These are phyloP conservation scores for Termitomyces sp. DNA, from an alignment of 768 basidiomycete genomes.

Conservation along the genomic window DNA sequence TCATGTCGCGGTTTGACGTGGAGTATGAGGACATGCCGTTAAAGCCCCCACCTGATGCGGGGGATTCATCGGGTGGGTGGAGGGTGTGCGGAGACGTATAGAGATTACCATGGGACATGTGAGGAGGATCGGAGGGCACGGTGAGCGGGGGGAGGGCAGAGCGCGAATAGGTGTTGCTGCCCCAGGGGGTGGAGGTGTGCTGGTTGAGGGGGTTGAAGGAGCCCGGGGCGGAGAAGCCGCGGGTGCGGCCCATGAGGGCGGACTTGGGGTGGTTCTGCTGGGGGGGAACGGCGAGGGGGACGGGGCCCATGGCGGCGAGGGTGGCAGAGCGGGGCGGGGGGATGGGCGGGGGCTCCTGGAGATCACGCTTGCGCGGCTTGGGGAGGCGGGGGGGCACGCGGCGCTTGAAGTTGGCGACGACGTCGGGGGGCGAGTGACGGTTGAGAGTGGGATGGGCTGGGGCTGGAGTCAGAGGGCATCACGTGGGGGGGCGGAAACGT, in stretches of 20 bases:
- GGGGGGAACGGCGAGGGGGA: conserved; percentile 57
- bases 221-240: conserved; percentile 82
- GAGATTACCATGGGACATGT: conserved; percentile 51
- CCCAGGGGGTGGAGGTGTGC: conserved; percentile 41
- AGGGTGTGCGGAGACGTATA: conserved; percentile 58
- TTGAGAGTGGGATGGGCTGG: conserved; percentile 88
- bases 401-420: conserved; percentile 92
- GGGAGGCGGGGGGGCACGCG: conserved; percentile 91
- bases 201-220: conserved; percentile 71
- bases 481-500: conserved; percentile 29
- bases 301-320: conserved; percentile 57
- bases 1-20: conserved; percentile 35
- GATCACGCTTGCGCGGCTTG: conserved; percentile 78
- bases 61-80: conserved; percentile 68
- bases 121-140: conserved; percentile 70
- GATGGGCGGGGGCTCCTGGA: conserved; percentile 61
- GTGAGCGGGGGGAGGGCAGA: conserved; percentile 75
- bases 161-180: conserved; percentile 57
- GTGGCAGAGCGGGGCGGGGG: conserved; percentile 72
- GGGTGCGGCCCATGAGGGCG: conserved; percentile 51
- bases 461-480: conserved; percentile 8
- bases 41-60: conserved; percentile 38
- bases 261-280: conserved; percentile 31
- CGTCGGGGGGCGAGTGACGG: conserved; percentile 83
- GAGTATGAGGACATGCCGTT: conserved; percentile 39